Conservation (phyloP, 2,329 filamentous ascomycete species). For the Didymella glomerata region DNA sequence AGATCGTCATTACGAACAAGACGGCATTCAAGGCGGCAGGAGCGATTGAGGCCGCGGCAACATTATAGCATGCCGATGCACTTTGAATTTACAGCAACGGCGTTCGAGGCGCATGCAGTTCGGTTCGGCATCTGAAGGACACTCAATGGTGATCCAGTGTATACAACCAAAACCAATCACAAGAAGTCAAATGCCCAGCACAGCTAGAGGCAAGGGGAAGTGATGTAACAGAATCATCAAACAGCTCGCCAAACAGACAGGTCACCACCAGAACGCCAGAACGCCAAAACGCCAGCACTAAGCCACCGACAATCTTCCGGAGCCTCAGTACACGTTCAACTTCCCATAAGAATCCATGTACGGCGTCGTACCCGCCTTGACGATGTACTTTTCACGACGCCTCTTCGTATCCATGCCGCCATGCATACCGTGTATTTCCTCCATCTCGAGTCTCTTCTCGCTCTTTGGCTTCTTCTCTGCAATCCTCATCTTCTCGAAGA, state of each 20-base stretch:
- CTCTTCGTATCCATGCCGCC: neutral
- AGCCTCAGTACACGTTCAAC: neutral
- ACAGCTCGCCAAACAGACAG: neutral
- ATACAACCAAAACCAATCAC: neutral
- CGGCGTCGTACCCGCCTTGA: neutral
- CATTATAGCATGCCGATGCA: conserved; percentile 38
- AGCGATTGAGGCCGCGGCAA: conserved; percentile 57
- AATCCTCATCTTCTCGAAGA: neutral
- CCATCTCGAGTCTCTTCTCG: neutral
- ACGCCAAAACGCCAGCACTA: neutral
- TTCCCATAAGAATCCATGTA: neutral
- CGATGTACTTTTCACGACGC: neutral
- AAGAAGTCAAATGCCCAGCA: neutral
- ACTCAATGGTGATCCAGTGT: neutral
- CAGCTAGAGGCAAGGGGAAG: neutral
- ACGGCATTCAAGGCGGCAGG: conserved; percentile 57
- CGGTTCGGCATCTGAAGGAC: neutral
- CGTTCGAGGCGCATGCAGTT: conserved; percentile 16
- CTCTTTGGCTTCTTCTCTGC: neutral
- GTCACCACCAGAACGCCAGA: too few relatives aligned
- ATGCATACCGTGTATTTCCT: neutral
- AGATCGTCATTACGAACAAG: conserved; percentile 66
- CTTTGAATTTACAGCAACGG: conserved; percentile 13
- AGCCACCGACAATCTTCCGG: too few relatives aligned
- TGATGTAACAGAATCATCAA: neutral